Evolutionary conservation across 331 rosid genomes (phyloP), one percentile per base, ranked within the genome.

Genomic region (Pyrus hybrid): DNA sequence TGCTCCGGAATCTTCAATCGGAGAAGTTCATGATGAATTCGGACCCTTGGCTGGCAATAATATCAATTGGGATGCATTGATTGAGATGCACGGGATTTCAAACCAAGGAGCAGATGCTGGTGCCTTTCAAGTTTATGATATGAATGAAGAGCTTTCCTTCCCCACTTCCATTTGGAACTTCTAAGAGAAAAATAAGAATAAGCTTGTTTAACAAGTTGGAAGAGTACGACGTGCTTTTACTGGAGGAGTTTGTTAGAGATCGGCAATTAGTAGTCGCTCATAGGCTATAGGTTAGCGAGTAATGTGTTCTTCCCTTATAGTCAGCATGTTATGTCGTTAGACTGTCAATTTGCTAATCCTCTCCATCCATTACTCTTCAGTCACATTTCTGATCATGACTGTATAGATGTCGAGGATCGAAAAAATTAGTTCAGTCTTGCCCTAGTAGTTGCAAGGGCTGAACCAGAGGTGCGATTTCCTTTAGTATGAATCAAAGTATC

Each of bases 161-260:
- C 85, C 89, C 68, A 30, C 90, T 76, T 89, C 97, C 83, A 85
- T 91, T 83, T 89, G 95, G 97, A 81, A 89, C 84, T 93, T 89
- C 30, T 76, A 60, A 86, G 76, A 78, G 49, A 41, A 73, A 51
- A 51, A 6, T 51, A 51, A 83, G 54, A 30, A 82, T 70, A 45
- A 11, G 56, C 67, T 63, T 68, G 53, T 68, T 80, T 26, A 43
- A 54, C 47, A n/a, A 73, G 75, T 47, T 66, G 69, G 58, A 79
- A 60, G 28, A 77, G 60, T 57, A 54, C 72, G 64, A 26, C 20
- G 37, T 75, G 83, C 35, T 28, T 63, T 63, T 1, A 28, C 7
- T 0, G 78, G 57, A 64, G 54, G 47, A 43, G 49, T 37, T 63
- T 22, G 56, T 75, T 8, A 60, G 73, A 75, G 26, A 68, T 37